Evolutionary conservation across 345 rosid genomes (phyloP), one percentile per base, ranked within the genome.

Genomic region (Angophora floribunda): DNA sequence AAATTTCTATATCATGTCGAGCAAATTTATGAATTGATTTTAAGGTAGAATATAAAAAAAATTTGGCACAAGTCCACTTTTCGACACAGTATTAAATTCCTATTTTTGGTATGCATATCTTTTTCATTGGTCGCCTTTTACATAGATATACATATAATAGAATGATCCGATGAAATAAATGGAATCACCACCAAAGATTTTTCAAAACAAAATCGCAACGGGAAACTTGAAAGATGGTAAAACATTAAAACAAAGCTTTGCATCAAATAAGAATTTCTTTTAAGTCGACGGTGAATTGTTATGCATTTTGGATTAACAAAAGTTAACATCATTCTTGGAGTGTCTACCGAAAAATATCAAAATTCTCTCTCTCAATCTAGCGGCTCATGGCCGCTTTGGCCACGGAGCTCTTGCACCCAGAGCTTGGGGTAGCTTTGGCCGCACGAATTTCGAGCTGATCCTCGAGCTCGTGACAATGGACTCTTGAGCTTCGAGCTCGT

Each of bases 271-370:
- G 0, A 24, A 57, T 57, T 9, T 57, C 12, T 57, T 57, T 57
- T 57, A 57, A 57, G 9, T 0, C 0, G n/a, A 22, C 0, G 13
- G n/a, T 57, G 63, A 1, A 24, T 24, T 22, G 9, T 57, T 22
- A 57, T 57, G 10, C 63, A 24, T 57, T 57, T 57, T 24, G n/a
- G n/a, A 22, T 57, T 24, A 1, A 57, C 63, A 57, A 0, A 24
- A 57, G 28, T 57, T 57, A 9, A 24, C 4, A 9, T 24, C 1
- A 57, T 57, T 57, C 63, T 4, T 57, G n/a, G 1, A 57, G n/a
- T 9, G 63, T 57, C 63, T 57, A 57, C 63, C 6, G 0, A 0
- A 53, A 7, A 19, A 53, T 53, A 53, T 53, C 59, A 53, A 53
- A 53, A 53, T 21, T 21, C 26, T 36, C 41, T 36, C 41, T 36